phyloP scores from a whole-genome alignment of 1,284 basidiomycete genomes.

The Marasmius tenuissimus region DNA sequence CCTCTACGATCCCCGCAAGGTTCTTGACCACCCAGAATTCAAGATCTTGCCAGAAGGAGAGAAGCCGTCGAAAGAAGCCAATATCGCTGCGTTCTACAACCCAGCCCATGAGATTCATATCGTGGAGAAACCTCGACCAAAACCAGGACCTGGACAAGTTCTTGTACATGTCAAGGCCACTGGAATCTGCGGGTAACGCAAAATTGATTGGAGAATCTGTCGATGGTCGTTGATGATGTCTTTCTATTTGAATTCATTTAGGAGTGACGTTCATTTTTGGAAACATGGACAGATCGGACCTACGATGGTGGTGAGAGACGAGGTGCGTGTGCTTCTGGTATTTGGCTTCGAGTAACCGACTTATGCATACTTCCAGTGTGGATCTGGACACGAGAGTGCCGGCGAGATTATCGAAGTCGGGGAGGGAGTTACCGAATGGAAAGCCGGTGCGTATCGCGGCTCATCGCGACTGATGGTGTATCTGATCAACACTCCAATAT shows the following conservation, averaged over 20 bases:
- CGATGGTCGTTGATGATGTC: not conserved
- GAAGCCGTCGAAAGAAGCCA: constrained; percentile 41
- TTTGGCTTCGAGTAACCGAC: not conserved
- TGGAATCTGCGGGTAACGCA: constrained; percentile 59
- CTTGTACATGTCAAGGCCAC: constrained; percentile 62
- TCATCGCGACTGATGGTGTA: not conserved
- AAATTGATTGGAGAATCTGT: constrained; percentile 6
- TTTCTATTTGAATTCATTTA: constrained; percentile 16
- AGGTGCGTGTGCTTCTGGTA: constrained; percentile 32
- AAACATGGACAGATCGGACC: constrained; percentile 63
- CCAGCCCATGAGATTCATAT: constrained; percentile 58
- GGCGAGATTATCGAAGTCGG: constrained; percentile 62
- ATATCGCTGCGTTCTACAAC: constrained; percentile 64
- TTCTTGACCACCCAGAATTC: constrained; percentile 53
- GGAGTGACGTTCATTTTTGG: constrained; percentile 69
- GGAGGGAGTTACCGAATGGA: constrained; percentile 62
- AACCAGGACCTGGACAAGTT: constrained; percentile 60
- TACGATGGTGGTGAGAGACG: constrained; percentile 66
- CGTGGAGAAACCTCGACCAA: constrained; percentile 56
- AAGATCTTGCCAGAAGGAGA: constrained; percentile 47
- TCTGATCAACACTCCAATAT: constrained; percentile 11
- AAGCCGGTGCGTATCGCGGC: constrained; percentile 36
- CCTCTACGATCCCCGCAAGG: constrained; percentile 50
- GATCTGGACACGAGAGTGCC: constrained; percentile 66
- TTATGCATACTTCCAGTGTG: constrained; percentile 40